Conservation (phyloP, 176 grass and related monocot species). For the Urochloa ruziziensis region DNA sequence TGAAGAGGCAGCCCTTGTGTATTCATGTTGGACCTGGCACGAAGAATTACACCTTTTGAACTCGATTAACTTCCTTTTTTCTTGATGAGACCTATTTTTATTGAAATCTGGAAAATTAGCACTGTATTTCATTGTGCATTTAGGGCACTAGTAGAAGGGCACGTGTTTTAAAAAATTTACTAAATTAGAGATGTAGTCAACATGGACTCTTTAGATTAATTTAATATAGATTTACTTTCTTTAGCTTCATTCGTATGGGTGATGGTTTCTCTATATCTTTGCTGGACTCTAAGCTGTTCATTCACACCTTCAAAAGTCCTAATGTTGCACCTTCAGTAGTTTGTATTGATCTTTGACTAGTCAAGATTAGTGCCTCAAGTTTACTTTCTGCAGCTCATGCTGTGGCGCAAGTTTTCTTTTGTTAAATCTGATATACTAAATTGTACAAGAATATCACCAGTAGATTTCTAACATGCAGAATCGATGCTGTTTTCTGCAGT, state of each 20-base stretch:
- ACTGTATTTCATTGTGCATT: neutral
- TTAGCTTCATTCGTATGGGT: neutral
- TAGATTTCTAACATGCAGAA: neutral
- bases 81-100: neutral
- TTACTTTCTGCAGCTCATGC: neutral
- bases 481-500: no score
- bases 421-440: neutral
- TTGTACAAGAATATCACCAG: neutral
- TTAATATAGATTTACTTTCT: neutral
- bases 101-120: neutral
- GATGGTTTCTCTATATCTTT: neutral
- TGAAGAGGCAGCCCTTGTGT: no score
- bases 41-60: neutral
- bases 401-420: neutral
- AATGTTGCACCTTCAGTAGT: neutral
- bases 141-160: no score
- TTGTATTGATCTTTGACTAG: neutral
- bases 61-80: neutral
- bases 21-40: neutral
- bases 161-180: no score
- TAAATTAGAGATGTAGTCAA: no score
- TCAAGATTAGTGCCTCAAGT: neutral
- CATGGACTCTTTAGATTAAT: no score
- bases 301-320: neutral
- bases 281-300: neutral